Conservation (phyloP, 2,329 filamentous ascomycete species). For the Ophiognomonia clavigignenti-juglandacearum region DNA sequence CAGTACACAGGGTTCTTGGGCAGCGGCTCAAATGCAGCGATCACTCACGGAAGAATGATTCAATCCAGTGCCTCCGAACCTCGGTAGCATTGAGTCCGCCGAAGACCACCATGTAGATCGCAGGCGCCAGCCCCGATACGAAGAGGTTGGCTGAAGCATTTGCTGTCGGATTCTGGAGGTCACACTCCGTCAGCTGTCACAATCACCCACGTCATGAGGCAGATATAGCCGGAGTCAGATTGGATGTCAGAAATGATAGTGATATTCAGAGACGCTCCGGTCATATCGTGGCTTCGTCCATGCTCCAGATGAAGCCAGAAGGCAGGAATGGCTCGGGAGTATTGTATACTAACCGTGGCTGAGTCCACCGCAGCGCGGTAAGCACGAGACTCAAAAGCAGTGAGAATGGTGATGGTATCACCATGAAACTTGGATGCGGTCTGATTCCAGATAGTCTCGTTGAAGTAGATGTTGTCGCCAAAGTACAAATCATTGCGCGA, state of each 20-base stretch:
- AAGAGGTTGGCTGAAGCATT: not conserved
- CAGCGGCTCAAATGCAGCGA: not conserved
- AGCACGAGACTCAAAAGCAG: conserved; percentile 9
- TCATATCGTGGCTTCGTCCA: too few relatives aligned
- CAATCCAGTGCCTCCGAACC: conserved; percentile 18
- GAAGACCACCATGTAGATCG: conserved; percentile 17
- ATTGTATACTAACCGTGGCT: not conserved
- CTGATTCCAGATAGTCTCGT: conserved; percentile 6
- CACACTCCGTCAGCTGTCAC: not conserved
- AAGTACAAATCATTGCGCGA: conserved; percentile 23
- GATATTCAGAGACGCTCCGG: too few relatives aligned
- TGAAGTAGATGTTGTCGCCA: conserved; percentile 7
- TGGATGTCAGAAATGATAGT: too few relatives aligned
- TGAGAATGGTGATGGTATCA: conserved; percentile 19
- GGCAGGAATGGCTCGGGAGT: too few relatives aligned
- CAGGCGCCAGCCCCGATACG: conserved; percentile 13
- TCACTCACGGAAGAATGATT: conserved; percentile 18
- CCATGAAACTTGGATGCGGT: conserved; percentile 11
- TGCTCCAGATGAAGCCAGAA: too few relatives aligned
- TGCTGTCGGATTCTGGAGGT: not conserved
- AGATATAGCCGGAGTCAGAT: too few relatives aligned
- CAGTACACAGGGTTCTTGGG: not conserved
- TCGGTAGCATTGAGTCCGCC: conserved; percentile 17
- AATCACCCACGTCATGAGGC: too few relatives aligned
- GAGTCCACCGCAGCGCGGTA: not conserved